Conservation (phyloP, 2,329 filamentous ascomycete genomes). For the Stachybotrys chartarum region DNA sequence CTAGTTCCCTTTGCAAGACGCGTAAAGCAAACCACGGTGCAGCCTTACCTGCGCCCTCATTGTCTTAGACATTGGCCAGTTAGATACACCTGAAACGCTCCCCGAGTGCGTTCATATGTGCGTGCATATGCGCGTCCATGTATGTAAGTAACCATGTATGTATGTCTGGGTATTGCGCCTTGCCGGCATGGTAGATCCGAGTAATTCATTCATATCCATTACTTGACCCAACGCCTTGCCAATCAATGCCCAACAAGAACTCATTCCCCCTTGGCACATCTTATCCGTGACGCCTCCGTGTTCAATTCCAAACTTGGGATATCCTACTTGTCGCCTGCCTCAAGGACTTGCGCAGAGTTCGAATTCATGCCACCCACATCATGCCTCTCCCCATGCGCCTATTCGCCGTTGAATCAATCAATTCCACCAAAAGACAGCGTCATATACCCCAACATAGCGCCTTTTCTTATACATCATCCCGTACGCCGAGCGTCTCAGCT, state of each 20-base stretch:
- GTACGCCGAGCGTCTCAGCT: slow-evolving; percentile 6
- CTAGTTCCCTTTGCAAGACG: no score
- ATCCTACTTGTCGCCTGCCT: no score
- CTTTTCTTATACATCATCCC: neutral
- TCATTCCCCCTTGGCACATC: no score
- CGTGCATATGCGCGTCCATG: neutral
- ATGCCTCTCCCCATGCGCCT: no score
- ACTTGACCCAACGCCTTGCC: no score
- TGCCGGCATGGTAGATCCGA: no score
- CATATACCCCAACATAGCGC: neutral
- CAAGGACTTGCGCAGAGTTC: no score
- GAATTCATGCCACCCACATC: no score
- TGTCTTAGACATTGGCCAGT: neutral
- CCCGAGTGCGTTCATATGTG: neutral
- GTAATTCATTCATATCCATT: no score
- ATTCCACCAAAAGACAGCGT: neutral
- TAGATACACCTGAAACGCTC: neutral
- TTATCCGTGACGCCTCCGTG: no score
- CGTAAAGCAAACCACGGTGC: neutral
- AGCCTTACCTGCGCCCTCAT: neutral
- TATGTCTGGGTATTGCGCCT: neutral
- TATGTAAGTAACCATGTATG: neutral
- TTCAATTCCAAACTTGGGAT: no score
- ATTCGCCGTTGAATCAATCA: neutral
- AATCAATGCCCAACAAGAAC: no score